Conservation (phyloP, 441 rosid genomes). For the Adansonia grandidieri region DNA sequence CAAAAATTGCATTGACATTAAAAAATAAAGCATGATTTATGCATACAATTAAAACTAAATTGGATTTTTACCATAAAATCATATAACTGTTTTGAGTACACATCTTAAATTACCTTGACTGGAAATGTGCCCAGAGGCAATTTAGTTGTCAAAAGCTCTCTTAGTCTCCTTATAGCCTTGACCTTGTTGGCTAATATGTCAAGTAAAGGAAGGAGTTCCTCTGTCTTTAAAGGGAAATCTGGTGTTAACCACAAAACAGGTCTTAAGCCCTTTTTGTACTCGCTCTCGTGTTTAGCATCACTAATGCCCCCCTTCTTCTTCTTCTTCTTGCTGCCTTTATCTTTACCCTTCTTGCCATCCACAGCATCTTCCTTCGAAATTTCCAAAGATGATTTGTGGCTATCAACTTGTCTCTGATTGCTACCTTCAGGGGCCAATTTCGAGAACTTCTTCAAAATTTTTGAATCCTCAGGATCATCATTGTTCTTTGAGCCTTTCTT, state of each 20-base stretch:
- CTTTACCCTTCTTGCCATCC: slow-evolving; percentile 71
- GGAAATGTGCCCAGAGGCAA: slow-evolving; percentile 95
- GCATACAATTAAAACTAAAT: not conserved
- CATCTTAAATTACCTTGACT: slow-evolving; percentile 68
- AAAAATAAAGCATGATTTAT: not conserved
- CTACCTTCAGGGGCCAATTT: slow-evolving; percentile 80
- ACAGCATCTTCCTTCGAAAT: slow-evolving; percentile 55
- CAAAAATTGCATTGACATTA: not conserved
- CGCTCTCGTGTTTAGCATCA: slow-evolving; percentile 83
- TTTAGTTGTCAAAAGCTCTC: slow-evolving; percentile 98
- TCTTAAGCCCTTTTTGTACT: slow-evolving; percentile 94
- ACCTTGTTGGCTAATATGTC: slow-evolving; percentile 98
- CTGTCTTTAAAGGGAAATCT: slow-evolving; percentile 88
- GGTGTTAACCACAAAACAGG: slow-evolving; percentile 97
- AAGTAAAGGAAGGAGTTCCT: slow-evolving; percentile 88
- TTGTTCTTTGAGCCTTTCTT: slow-evolving; percentile 66
- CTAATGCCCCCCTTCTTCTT: slow-evolving; percentile 64
- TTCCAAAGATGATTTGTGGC: slow-evolving; percentile 62
- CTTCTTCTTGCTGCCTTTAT: slow-evolving; percentile 71
- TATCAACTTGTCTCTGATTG: slow-evolving; percentile 55
- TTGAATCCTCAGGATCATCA: slow-evolving; percentile 73
- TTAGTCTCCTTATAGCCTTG: slow-evolving; percentile 92
- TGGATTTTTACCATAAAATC: slow-evolving; percentile 21
- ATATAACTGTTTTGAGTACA: not conserved
- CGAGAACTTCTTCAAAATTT: slow-evolving; percentile 63